Conservation (phyloP, 225 moss, liverwort and hornwort species). For the Takakia lepidozioides region DNA sequence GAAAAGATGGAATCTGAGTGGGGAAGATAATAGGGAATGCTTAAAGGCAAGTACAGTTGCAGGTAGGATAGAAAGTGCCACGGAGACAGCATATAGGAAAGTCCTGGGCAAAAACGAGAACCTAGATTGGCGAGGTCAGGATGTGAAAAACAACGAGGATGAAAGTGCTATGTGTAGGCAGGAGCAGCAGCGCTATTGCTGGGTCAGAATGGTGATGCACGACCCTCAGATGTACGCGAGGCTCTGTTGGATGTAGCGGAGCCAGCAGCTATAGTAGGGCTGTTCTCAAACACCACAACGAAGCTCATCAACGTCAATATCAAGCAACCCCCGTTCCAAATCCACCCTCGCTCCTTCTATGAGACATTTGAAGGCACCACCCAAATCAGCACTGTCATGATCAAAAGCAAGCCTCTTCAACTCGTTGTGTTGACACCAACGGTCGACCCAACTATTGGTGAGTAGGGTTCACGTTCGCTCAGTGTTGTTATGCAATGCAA, state of each 20-base stretch:
- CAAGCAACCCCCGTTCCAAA: slow-evolving; percentile 40
- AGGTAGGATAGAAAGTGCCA: no score
- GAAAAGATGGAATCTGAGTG: no score
- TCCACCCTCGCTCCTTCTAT: slow-evolving; percentile 56
- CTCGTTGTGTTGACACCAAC: slow-evolving; percentile 46
- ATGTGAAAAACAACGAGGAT: no score
- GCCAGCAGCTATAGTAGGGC: slow-evolving; percentile 35
- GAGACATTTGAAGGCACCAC: slow-evolving; percentile 41
- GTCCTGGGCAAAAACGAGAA: no score
- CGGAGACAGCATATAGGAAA: no score
- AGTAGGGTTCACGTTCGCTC: no score
- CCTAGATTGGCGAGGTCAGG: no score
- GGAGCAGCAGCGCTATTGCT: slow-evolving; percentile 75
- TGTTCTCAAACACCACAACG: slow-evolving; percentile 56
- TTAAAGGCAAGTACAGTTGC: no score
- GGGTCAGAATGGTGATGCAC: slow-evolving; percentile 46
- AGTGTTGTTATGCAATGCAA: no score
- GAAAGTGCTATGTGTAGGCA: slow-evolving; percentile 24
- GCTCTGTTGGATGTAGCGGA: slow-evolving; percentile 75
- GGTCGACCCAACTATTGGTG: slow-evolving; percentile 50
- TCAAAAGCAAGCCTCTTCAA: slow-evolving; percentile 39
- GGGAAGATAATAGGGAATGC: no score
- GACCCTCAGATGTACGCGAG: slow-evolving; percentile 58
- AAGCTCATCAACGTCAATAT: slow-evolving; percentile 75
- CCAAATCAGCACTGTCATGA: slow-evolving; percentile 21